Percentiles rank a stretch among this genome's conserved stretches.
Conservation (phyloP, 805 yeast genomes). For the Saccharomyces cerevisiae region DNA sequence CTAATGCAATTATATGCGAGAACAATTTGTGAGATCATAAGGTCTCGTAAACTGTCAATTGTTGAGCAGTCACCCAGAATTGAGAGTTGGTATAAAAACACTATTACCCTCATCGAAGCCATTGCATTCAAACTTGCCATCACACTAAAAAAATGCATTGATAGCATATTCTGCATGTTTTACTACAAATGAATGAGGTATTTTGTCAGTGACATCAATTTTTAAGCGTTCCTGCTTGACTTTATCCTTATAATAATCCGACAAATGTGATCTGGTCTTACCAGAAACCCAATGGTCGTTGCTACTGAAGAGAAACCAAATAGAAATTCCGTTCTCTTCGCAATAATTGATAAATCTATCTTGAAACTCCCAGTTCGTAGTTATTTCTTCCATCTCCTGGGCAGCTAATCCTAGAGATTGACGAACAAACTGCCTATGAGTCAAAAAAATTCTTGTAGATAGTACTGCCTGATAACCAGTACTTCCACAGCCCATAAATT, state of each 20-base stretch:
- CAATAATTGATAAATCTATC: constrained; percentile 36
- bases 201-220: constrained; percentile 29
- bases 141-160: constrained; percentile 9
- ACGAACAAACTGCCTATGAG: constrained; percentile 37
- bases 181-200: constrained; percentile 57
- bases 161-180: constrained; percentile 39
- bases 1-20: neutral
- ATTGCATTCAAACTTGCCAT: neutral
- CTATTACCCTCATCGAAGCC: neutral
- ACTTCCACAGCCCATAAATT: constrained; percentile 21
- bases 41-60: neutral
- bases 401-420: constrained; percentile 51
- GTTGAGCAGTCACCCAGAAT: neutral
- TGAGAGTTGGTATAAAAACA: neutral
- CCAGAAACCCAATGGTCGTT: constrained; percentile 60
- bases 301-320: constrained; percentile 54
- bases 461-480: constrained; percentile 30
- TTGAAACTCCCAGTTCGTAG: constrained; percentile 44
- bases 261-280: constrained; percentile 38
- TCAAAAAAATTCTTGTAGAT: constrained; percentile 38
- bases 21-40: neutral
- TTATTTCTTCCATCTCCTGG: constrained; percentile 50
- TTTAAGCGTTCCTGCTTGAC: constrained; percentile 16
- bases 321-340: constrained; percentile 16
- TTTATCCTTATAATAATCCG: constrained; percentile 31